A percentile compares a stretch with the other conserved stretches of the same genome.
These are phyloP conservation scores for Austroboletus eburneus DNA, from an alignment of 768 basidiomycete genomes.

Conservation along the genomic window DNA sequence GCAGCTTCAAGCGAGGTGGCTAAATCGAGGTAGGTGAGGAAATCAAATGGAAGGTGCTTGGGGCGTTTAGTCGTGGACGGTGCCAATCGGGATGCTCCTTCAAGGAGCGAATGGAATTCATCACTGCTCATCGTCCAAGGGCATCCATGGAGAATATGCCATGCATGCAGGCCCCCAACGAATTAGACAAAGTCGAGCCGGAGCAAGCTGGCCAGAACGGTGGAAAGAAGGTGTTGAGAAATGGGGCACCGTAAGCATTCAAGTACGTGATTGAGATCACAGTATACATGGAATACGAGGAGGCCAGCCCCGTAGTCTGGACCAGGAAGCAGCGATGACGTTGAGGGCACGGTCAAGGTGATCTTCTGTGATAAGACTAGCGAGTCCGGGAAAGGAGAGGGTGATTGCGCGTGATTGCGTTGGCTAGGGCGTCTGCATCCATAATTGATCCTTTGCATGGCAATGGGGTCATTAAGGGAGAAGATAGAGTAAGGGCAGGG, in stretches of 20 bases:
- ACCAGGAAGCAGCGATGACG: conserved; percentile 25
- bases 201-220: conserved; percentile 34
- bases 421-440: too few species aligned
- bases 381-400: too few species aligned
- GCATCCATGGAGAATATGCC: conserved; percentile 35
- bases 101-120: conserved; percentile 13
- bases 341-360: too few species aligned
- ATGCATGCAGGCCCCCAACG: conserved; percentile 37
- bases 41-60: neutral
- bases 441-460: too few species aligned
- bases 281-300: conserved; percentile 37
- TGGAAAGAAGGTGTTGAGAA: conserved; percentile 15
- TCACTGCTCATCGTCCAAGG: neutral
- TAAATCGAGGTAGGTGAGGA: conserved; percentile 21
- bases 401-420: too few species aligned
- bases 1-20: conserved; percentile 31
- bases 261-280: conserved; percentile 30
- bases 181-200: conserved; percentile 34
- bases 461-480: too few species aligned
- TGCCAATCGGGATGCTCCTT: neutral
- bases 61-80: neutral
- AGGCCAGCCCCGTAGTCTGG: conserved; percentile 37
- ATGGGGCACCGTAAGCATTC: conserved; percentile 29
- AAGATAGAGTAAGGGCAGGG: too few species aligned
- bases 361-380: too few species aligned